phyloP scores from a whole-genome alignment of 1,139 yeast species.

The Geotrichum siamense region DNA sequence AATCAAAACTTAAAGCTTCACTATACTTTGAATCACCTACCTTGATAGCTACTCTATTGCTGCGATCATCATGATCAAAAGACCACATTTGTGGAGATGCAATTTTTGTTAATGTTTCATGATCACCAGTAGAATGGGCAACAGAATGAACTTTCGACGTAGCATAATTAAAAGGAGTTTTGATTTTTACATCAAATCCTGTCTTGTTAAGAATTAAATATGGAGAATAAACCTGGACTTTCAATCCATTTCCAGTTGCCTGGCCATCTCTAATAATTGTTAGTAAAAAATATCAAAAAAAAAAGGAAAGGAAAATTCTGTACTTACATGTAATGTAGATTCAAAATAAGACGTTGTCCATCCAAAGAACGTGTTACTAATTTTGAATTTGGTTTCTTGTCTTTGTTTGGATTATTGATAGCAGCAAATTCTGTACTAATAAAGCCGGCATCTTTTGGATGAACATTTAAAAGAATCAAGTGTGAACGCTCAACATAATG shows the following conservation, averaged over 20 bases:
- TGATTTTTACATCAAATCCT: constrained; percentile 54
- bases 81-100: constrained; percentile 78
- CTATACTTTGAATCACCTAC: constrained; percentile 75
- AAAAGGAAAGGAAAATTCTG: constrained; percentile 9
- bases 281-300: constrained; percentile 1
- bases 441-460: constrained; percentile 59
- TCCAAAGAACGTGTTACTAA: constrained; percentile 34
- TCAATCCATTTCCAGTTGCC: constrained; percentile 18
- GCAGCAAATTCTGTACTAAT: constrained; percentile 74
- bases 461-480: constrained; percentile 62
- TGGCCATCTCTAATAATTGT: constrained; percentile 18
- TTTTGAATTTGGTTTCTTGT: constrained; percentile 49
- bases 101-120: constrained; percentile 26
- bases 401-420: constrained; percentile 47
- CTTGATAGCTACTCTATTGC: constrained; percentile 61
- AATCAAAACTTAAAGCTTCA: constrained; percentile 73
- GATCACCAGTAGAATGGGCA: constrained; percentile 12
- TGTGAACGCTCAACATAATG: constrained; percentile 76
- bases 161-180: constrained; percentile 49
- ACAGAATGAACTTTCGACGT: constrained; percentile 34
- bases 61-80: constrained; percentile 55
- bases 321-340: constrained; percentile 51
- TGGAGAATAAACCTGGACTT: constrained; percentile 70
- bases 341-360: constrained; percentile 61
- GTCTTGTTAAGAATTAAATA: constrained; percentile 78